These are phyloP conservation scores for Aspergillus persii DNA, from an alignment of 2,329 filamentous ascomycete species.

Conservation along the genomic window DNA sequence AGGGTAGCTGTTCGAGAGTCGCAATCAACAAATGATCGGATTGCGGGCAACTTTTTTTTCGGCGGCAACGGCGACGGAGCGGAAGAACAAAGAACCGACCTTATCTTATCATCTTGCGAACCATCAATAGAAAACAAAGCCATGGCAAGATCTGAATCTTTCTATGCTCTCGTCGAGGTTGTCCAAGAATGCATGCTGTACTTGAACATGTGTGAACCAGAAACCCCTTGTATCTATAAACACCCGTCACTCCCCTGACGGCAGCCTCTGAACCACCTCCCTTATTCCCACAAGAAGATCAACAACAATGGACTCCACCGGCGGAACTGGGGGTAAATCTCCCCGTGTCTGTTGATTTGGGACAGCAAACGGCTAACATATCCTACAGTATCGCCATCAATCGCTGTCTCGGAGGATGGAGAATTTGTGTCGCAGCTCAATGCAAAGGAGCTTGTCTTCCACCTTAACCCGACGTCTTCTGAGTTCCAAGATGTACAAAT, in stretches of 20 bases:
- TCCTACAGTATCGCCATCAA: slow-evolving; percentile 9
- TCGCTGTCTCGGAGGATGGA: slow-evolving; percentile 32
- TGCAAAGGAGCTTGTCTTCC: slow-evolving; percentile 34
- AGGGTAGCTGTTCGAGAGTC: slow-evolving; percentile 8
- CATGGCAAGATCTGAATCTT: not conserved
- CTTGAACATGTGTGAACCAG: not conserved
- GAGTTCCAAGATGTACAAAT: slow-evolving; percentile 32
- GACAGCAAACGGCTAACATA: not conserved
- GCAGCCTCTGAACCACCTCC: not conserved
- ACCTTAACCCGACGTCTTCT: slow-evolving; percentile 27
- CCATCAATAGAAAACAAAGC: not conserved
- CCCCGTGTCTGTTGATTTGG: not conserved
- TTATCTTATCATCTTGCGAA: slow-evolving; percentile 29
- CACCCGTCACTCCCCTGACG: not conserved
- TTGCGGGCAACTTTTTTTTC: slow-evolving; percentile 21
- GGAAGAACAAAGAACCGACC: slow-evolving; percentile 22
- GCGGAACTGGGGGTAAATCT: slow-evolving; percentile 23
- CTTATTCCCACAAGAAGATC: not conserved
- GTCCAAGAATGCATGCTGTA: not conserved
- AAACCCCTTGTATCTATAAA: not conserved
- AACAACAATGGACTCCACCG: slow-evolving; percentile 29
- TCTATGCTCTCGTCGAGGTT: not conserved
- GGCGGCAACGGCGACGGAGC: slow-evolving; percentile 20
- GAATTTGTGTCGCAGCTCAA: slow-evolving; percentile 27
- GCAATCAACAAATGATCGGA: slow-evolving; percentile 1